These are phyloP conservation scores for Digitaria exilis DNA, from an alignment of 202 grass and related monocot species.

Conservation along the genomic window DNA sequence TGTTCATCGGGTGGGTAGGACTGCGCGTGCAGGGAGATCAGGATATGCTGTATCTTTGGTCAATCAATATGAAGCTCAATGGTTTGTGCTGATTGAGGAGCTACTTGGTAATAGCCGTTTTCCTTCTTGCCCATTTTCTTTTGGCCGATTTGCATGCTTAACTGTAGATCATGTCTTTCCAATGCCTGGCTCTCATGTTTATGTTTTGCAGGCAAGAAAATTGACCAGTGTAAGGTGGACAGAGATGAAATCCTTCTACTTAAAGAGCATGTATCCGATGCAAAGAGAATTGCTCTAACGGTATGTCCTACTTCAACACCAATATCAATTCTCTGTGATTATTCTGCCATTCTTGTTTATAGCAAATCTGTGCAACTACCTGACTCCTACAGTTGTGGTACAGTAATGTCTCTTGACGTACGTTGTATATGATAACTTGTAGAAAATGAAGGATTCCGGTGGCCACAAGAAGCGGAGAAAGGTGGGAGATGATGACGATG, in stretches of 20 bases:
- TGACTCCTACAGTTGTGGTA: background rate
- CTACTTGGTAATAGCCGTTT: constrained; percentile 61
- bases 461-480: constrained; percentile 57
- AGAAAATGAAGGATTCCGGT: constrained; percentile 71
- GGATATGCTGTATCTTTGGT: constrained; percentile 87
- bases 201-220: constrained; percentile 52
- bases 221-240: constrained; percentile 46
- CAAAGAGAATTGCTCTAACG: constrained; percentile 35
- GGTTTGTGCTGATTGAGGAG: constrained; percentile 69
- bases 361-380: background rate
- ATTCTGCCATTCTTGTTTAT: too few relatives aligned
- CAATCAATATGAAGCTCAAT: constrained; percentile 77
- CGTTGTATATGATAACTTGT: background rate
- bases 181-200: background rate
- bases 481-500: constrained; percentile 57
- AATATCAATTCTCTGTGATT: too few relatives aligned
- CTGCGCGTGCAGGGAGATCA: constrained; percentile 82
- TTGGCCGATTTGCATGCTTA: background rate
- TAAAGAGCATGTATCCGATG: constrained; percentile 64
- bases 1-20: constrained; percentile 92
- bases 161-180: background rate
- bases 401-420: background rate
- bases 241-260: constrained; percentile 65
- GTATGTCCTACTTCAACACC: too few relatives aligned
- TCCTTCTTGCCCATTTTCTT: background rate